Evolutionary conservation across 768 basidiomycete genomes (phyloP).

Genomic region (Lentinula guzmanii): DNA sequence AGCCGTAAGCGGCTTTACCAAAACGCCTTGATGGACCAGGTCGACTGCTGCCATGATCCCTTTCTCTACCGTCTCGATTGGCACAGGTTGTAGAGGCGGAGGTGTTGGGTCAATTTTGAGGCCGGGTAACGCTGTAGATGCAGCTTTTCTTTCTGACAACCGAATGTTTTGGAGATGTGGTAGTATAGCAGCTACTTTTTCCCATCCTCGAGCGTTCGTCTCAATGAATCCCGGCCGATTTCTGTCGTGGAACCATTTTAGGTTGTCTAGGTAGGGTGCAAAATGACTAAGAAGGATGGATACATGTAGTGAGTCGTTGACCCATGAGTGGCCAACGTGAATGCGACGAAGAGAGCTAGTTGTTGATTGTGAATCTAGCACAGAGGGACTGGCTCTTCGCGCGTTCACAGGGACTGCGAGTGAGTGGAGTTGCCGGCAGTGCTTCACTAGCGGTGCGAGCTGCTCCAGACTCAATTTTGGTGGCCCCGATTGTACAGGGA

Average conservation of each 20-base stretch:
- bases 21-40: conserved; percentile 33
- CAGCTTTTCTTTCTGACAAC: conserved; percentile 42
- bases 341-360: conserved; percentile 65
- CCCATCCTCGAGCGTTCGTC: conserved; percentile 62
- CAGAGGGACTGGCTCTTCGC: conserved; percentile 34
- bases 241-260: conserved; percentile 78
- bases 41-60: conserved; percentile 43
- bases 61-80: conserved; percentile 36
- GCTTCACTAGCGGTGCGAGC: conserved; percentile 49
- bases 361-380: conserved; percentile 39
- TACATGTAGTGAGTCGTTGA: conserved; percentile 60
- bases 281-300: conserved; percentile 74
- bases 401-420: conserved; percentile 64
- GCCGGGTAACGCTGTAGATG: conserved; percentile 8
- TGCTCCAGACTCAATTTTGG: conserved; percentile 59
- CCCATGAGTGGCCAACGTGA: conserved; percentile 73
- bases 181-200: conserved; percentile 58
- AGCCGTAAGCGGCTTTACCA: conserved; percentile 29
- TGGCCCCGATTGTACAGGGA: conserved; percentile 44
- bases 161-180: conserved; percentile 71
- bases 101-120: conserved; percentile 2
- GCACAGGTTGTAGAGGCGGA: conserved; percentile 11
- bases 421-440: conserved; percentile 59
- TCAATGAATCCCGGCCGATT: conserved; percentile 68
- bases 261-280: conserved; percentile 59